Percentiles rank a stretch among this genome's conserved stretches.
Conservation (phyloP, 805 yeast genomes). For the Kodamaea kakaduensis region DNA sequence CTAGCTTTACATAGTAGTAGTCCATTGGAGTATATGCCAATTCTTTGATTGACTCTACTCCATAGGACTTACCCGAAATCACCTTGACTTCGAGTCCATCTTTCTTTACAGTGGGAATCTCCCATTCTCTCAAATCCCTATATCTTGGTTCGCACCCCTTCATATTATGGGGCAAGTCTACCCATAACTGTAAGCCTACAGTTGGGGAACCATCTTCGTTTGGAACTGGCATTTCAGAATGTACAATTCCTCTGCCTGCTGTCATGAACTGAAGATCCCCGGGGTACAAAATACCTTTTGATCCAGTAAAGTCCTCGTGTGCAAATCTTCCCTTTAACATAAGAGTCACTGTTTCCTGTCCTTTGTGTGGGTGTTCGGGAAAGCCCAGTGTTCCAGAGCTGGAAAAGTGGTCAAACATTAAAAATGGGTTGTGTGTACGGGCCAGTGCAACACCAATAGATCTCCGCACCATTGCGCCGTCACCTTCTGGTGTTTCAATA, state of each 20-base stretch:
- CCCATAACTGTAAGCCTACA: conserved; percentile 84
- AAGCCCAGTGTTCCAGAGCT: conserved; percentile 67
- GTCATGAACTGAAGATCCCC: conserved; percentile 95
- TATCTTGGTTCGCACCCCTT: conserved; percentile 70
- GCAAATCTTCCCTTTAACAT: conserved; percentile 64
- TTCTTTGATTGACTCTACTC: conserved; percentile 66
- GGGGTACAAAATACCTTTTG: conserved; percentile 66
- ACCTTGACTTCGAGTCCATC: conserved; percentile 64
- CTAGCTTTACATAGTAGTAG: conserved; percentile 61
- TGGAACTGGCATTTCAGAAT: conserved; percentile 78
- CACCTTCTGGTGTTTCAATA: conserved; percentile 76
- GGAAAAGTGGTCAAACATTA: conserved; percentile 76
- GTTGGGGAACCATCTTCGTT: conserved; percentile 42
- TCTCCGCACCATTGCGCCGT: conserved; percentile 79
- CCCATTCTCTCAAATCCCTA: conserved; percentile 66
- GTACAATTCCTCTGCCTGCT: conserved; percentile 84
- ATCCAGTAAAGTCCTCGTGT: conserved; percentile 85
- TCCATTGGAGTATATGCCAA: conserved; percentile 80
- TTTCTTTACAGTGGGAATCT: conserved; percentile 66
- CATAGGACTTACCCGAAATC: conserved; percentile 73
- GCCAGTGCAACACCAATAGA: conserved; percentile 67
- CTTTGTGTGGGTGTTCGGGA: conserved; percentile 82
- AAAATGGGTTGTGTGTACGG: conserved; percentile 77
- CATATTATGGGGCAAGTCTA: conserved; percentile 65
- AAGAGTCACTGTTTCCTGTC: conserved; percentile 77